Evolutionary conservation across 768 basidiomycete species (phyloP), one percentile per base, ranked within the genome.

Genomic region (Thelephora ganbajun): DNA sequence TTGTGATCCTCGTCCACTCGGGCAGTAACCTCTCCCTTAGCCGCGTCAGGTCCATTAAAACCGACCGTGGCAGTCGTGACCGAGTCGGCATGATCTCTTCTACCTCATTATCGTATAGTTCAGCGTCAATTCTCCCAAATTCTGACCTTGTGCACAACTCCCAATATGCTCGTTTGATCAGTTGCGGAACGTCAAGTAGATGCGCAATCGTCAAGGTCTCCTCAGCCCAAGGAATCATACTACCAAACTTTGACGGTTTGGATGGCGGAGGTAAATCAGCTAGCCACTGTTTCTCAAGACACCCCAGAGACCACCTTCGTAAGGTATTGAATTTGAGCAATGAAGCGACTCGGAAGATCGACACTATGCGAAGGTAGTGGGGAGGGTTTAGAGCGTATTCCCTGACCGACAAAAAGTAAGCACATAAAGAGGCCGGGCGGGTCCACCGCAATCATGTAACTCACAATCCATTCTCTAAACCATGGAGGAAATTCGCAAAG

Each of bases 161-260:
- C 50, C 71, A 70, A 46, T 63, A 68, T 1, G 68, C 68, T 39
- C 59, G 56, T 44, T 66, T 64, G 7, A 65, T 54, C 19, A 69
- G 58, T 1, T 37, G 35, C 2, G 59, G 54, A 6, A 68, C 35
- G 18, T 58, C 52, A 48, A 52, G 64, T 2, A 51, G 16, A 11
- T 59, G 59, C 13, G 63, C 66, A 13, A 70, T 57, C 14, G 54
- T 37, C 14, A 69, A 52, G 2, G 62, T 65, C 19, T 57, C 58
- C 1, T 56, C 57, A 2, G 66, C 64, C 30, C 59, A 45, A 0
- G 57, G 55, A 19, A 57, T 47, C 18, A 12, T 35, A 35, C n/a
- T 35, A 36, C 2, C 44, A 11, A 46, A 46, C 50, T 5, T 35
- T 44, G 5, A 37, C 22, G 16, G 23, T 20, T 6, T 13, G 3